phyloP scores from a whole-genome alignment of 352 stramenopile genomes.

The Pythium angustatum region DNA sequence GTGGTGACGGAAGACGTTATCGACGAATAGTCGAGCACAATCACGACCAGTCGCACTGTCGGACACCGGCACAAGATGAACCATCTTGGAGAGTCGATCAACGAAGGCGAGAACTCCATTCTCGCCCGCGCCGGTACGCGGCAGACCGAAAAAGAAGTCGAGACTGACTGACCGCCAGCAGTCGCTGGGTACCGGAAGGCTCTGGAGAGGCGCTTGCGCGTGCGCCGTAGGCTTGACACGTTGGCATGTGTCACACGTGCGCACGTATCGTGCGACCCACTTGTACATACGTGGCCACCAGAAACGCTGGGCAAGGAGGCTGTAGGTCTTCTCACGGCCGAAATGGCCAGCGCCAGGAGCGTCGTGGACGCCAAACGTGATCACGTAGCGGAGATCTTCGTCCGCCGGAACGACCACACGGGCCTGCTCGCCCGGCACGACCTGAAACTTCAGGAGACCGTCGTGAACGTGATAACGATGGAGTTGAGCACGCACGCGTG shows the following conservation, averaged over 20 bases:
- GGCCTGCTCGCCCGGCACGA: neutral
- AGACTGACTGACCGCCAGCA: conserved; percentile 23
- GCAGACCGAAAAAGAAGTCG: conserved; percentile 22
- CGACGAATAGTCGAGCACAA: conserved; percentile 5
- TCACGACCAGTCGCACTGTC: neutral
- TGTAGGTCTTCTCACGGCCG: conserved; percentile 29
- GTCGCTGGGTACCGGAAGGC: conserved; percentile 15
- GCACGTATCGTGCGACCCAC: conserved; percentile 25
- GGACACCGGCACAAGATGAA: conserved; percentile 10
- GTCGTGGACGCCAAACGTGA: conserved; percentile 23
- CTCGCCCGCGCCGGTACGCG: neutral
- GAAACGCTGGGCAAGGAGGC: neutral
- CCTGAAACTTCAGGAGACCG: conserved; percentile 9
- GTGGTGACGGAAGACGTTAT: conserved; percentile 9
- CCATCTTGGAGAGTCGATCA: conserved; percentile 23
- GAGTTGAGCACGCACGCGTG: conserved; percentile 1
- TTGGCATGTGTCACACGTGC: conserved; percentile 23
- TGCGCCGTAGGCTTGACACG: conserved; percentile 6
- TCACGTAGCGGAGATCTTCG: conserved; percentile 28
- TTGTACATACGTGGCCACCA: conserved; percentile 31
- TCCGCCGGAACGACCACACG: conserved; percentile 14
- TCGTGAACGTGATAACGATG: conserved; percentile 7
- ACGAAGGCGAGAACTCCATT: conserved; percentile 15
- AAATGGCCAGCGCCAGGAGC: conserved; percentile 8
- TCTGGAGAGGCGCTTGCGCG: conserved; percentile 15